Evolutionary conservation across 2,329 filamentous ascomycete genomes (phyloP).

Genomic region (Ophiostoma himal-ulmi): DNA sequence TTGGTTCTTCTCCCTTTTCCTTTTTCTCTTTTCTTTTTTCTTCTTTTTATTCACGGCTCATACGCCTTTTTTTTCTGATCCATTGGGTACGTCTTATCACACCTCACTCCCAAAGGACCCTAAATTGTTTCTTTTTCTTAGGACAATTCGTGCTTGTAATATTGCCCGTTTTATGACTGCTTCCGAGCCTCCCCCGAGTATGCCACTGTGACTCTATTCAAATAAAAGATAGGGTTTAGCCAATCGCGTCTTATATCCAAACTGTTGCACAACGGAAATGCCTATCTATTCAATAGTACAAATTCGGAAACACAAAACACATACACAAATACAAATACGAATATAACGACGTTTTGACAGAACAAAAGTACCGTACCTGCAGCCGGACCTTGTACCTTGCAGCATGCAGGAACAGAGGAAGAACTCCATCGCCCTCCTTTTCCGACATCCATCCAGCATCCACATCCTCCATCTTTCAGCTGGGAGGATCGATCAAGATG

Average conservation of each 20-base stretch:
- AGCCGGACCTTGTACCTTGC: not conserved
- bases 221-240: not conserved
- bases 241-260: not conserved
- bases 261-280: not conserved
- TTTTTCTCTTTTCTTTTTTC: not conserved
- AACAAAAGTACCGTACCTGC: not conserved
- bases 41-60: too few species aligned
- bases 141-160: not conserved
- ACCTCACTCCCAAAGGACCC: too few species aligned
- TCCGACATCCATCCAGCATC: not conserved
- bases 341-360: not conserved
- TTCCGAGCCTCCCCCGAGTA: not conserved
- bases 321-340: too few species aligned
- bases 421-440: not conserved
- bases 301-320: too few species aligned
- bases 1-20: not conserved
- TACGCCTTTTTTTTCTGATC: not conserved
- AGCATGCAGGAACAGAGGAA: not conserved
- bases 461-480: constrained; percentile 1
- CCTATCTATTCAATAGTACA: not conserved
- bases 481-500: not conserved
- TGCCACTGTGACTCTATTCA: not conserved
- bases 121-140: not conserved
- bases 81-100: not conserved
- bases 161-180: not conserved